Conservation (phyloP, 83 land plant genomes). For the Thuja plicata region DNA sequence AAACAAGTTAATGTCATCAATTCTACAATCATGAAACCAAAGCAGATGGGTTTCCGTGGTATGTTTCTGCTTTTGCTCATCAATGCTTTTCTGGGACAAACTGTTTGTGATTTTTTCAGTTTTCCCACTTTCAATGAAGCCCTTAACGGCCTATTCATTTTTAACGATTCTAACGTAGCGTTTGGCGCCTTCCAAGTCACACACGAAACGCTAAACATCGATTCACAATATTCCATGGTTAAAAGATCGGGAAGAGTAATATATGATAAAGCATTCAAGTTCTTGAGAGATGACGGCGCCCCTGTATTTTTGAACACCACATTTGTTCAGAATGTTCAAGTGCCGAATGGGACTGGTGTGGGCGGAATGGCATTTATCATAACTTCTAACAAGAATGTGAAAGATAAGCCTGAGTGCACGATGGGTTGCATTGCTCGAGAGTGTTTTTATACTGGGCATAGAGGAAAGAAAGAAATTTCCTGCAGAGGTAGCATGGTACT, state of each 20-base stretch:
- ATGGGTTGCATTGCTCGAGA: too few relatives aligned
- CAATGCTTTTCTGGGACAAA: too few relatives aligned
- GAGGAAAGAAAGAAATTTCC: too few relatives aligned
- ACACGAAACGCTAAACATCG: neutral
- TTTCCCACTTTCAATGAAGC: neutral
- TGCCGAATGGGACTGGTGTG: slow-evolving; percentile 3
- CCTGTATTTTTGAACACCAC: slow-evolving; percentile 29
- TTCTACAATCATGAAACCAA: too few relatives aligned
- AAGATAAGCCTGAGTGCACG: slow-evolving; percentile 7
- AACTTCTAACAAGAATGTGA: neutral
- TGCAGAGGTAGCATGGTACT: too few relatives aligned
- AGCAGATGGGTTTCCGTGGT: neutral
- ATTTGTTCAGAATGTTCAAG: slow-evolving; percentile 19
- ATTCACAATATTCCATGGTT: neutral
- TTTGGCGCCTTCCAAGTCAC: slow-evolving; percentile 9
- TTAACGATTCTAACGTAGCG: neutral
- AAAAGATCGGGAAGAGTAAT: slow-evolving; percentile 21
- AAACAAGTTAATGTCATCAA: too few relatives aligned
- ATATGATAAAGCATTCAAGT: slow-evolving; percentile 2
- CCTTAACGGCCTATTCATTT: neutral
- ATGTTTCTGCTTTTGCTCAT: too few relatives aligned
- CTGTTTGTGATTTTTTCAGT: neutral
- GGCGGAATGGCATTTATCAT: slow-evolving; percentile 42
- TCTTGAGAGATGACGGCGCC: neutral
- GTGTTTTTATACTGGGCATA: too few relatives aligned